Base-by-base conservation (phyloP, 495 filamentous ascomycete species). In the Darksidea phi region DNA sequence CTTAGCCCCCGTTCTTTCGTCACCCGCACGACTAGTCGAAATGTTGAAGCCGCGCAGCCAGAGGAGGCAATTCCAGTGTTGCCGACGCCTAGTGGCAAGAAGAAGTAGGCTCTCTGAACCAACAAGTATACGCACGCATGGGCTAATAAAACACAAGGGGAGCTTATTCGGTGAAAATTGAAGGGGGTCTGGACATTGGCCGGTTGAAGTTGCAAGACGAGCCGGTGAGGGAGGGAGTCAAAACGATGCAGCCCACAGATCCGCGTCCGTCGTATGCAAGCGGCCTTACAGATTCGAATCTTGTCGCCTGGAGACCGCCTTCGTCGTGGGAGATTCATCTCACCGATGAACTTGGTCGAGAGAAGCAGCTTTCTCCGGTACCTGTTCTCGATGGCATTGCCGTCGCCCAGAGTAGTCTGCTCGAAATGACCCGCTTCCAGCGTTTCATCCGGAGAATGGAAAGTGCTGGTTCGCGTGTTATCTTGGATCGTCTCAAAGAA, bases 391-490 rank as follows among this genome's bases (percentile, higher is more conserved):
- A 61, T 18, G 60, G 32, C 15, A 48, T 57, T 18, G 46, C 53
- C 0, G 28, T 57, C 17, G 54, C 42, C 11, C 60, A 63, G 15
- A 63, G 54, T 36, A 59, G 54, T 28, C 36, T 38, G 24, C 17
- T 57, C 6, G 60, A 61, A 13, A 58, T 67, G 18, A 66, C 67
- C 15, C 61, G 62, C 8, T 72, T 72, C 51, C 67, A 70, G 38
- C 53, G 64, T 6, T 72, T 72, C 57, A 66, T 72, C 43, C 60
- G 61, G n/a, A 57, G 64, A 13, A 72, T 72, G 67, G 67, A 69
- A 37, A 63, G 25, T 21, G 70, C 67, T 1, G 67, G 67, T 1
- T 58, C 70, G 2, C 57, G 54, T n/a, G 46, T 70, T 8, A 65
- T 72, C 37, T 54, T 67, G 2, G 70, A 72, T 21, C 67, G 67